phyloP scores from a whole-genome alignment of 2,329 filamentous ascomycete genomes.

The Madurella mycetomatis region DNA sequence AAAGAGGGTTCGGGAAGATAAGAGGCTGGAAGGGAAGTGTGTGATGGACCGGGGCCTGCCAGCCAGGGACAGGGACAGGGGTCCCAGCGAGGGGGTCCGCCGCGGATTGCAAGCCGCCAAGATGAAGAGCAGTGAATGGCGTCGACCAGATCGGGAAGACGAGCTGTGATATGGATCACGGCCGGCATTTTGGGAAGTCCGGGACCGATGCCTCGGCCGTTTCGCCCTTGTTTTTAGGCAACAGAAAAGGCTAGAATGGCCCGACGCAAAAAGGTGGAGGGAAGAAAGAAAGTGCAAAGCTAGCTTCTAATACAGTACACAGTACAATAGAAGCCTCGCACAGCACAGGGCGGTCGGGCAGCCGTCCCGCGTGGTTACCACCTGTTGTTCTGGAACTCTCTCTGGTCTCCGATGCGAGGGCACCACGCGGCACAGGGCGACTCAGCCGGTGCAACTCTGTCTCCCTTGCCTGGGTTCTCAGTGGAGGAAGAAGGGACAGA shows the following conservation, averaged over 20 bases:
- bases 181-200: too few species aligned
- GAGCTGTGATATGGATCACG: constrained; percentile 9
- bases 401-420: not conserved
- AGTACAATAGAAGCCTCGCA: constrained; percentile 7
- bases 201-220: too few species aligned
- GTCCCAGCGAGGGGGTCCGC: constrained; percentile 12
- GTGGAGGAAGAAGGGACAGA: constrained; percentile 1
- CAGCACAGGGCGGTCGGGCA: not conserved
- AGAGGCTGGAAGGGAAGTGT: constrained; percentile 21
- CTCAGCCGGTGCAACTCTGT: constrained; percentile 15
- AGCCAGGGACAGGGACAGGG: constrained; percentile 25
- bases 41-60: constrained; percentile 23
- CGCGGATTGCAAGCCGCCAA: constrained; percentile 20
- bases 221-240: too few species aligned
- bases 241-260: too few species aligned
- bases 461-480: constrained; percentile 1
- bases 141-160: constrained; percentile 19
- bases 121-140: constrained; percentile 16
- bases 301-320: too few species aligned
- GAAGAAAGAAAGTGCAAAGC: too few species aligned
- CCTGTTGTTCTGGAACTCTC: constrained; percentile 17
- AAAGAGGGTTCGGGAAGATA: constrained; percentile 31
- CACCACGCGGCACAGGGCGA: constrained; percentile 12
- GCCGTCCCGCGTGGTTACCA: constrained; percentile 4
- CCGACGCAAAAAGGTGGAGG: too few species aligned